Evolutionary conservation across 305 asterid species (phyloP).

Genomic region (Solanum hybrid): DNA sequence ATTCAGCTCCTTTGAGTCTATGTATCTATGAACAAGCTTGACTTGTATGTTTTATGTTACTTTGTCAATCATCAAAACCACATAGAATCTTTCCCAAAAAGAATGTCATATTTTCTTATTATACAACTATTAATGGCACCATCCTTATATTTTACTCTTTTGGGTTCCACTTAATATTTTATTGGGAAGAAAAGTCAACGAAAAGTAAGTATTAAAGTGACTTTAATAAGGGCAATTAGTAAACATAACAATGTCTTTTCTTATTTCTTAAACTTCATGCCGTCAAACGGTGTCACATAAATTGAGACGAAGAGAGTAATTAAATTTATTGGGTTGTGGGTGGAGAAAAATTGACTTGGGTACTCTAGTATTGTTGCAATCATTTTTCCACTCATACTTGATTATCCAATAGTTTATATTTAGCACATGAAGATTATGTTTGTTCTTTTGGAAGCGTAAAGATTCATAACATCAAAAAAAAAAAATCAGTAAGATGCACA

Average conservation of each 20-base stretch:
- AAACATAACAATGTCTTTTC: background rate
- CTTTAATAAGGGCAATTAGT: background rate
- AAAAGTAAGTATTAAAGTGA: background rate
- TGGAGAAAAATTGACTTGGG: background rate
- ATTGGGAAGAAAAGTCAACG: background rate
- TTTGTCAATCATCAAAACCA: background rate
- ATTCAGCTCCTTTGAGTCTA: background rate
- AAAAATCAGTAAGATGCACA: background rate
- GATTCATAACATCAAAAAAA: background rate
- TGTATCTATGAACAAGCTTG: background rate
- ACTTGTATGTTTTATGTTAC: background rate
- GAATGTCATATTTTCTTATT: background rate
- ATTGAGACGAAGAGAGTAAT: background rate
- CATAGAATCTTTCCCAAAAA: background rate
- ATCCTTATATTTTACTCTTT: background rate
- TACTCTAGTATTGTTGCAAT: background rate
- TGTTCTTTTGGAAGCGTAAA: background rate
- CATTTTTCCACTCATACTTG: background rate
- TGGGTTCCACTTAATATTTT: background rate
- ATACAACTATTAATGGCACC: background rate
- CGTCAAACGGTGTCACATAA: background rate
- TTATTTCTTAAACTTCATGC: background rate
- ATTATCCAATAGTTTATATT: background rate
- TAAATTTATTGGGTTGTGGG: background rate
- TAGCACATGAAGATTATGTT: background rate